Evolutionary conservation across 2,329 filamentous ascomycete genomes (phyloP).

Genomic region (Escovopsis sp.): DNA sequence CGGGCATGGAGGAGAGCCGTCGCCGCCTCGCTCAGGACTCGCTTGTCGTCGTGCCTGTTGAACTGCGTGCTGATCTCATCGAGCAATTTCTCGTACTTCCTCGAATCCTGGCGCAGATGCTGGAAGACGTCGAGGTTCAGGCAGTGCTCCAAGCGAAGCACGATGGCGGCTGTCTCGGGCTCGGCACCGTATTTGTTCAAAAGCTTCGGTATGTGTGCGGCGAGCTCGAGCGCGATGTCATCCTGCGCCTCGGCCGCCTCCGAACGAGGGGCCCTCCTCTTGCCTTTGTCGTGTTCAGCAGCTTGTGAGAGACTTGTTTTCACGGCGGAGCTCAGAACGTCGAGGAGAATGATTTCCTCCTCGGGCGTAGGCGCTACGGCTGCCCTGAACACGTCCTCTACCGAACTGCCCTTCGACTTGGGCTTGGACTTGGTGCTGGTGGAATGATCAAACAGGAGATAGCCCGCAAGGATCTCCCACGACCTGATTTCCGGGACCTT

Average conservation of each 20-base stretch:
- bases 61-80: slow-evolving; percentile 94
- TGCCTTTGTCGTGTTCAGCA: slow-evolving; percentile 47
- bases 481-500: slow-evolving; percentile 65
- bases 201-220: slow-evolving; percentile 65
- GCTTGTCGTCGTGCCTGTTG: slow-evolving; percentile 75
- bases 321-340: slow-evolving; percentile 72
- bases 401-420: slow-evolving; percentile 35
- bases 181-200: slow-evolving; percentile 89
- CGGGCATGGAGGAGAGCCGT: slow-evolving; percentile 72
- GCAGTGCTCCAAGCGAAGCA: slow-evolving; percentile 72
- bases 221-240: slow-evolving; percentile 62
- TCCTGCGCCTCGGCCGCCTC: slow-evolving; percentile 61
- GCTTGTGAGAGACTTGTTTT: slow-evolving; percentile 55
- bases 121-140: slow-evolving; percentile 80
- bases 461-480: slow-evolving; percentile 82
- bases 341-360: slow-evolving; percentile 75
- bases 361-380: slow-evolving; percentile 57
- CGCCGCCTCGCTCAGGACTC: slow-evolving; percentile 71
- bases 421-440: slow-evolving; percentile 37
- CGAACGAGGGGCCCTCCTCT: slow-evolving; percentile 41
- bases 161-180: slow-evolving; percentile 70
- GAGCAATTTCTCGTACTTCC: slow-evolving; percentile 63
- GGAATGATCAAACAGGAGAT: slow-evolving; percentile 85
- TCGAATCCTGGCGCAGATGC: slow-evolving; percentile 73
- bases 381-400: slow-evolving; percentile 50